A percentile compares a stretch with the other conserved stretches of the same genome.
Conservation (phyloP, 441 rosid genomes). For the Jatropha podagrica region DNA sequence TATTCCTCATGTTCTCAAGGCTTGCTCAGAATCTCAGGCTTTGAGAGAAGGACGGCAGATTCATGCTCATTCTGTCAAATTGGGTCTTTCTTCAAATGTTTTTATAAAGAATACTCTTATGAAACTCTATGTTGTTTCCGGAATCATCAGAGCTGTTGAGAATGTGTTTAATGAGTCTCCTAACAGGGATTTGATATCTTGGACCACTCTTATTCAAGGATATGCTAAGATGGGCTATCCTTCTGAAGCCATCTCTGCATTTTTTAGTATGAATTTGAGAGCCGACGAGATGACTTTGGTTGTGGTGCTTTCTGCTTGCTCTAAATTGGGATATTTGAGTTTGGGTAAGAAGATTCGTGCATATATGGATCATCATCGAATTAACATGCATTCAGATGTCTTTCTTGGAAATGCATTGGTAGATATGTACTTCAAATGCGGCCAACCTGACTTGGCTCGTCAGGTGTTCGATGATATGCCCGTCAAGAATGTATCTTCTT, state of each 20-base stretch:
- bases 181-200: conserved; percentile 21
- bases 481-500: conserved; percentile 16
- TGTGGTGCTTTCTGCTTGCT: conserved; percentile 19
- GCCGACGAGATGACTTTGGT: conserved; percentile 16
- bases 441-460: conserved; percentile 13
- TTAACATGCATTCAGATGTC: conserved; percentile 12
- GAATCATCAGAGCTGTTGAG: not conserved
- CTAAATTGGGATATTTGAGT: conserved; percentile 14
- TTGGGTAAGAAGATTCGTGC: conserved; percentile 6
- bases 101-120: conserved; percentile 17
- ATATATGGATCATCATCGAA: not conserved
- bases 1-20: conserved; percentile 16
- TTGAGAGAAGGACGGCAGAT: conserved; percentile 14
- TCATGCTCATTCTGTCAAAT: conserved; percentile 18
- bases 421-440: conserved; percentile 22
- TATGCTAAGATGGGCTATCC: conserved; percentile 11
- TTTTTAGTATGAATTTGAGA: conserved; percentile 12
- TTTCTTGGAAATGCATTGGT: conserved; percentile 19
- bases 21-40: conserved; percentile 13
- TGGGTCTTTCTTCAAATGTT: conserved; percentile 8
- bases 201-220: conserved; percentile 21
- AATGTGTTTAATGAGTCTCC: conserved; percentile 14
- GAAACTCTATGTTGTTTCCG: conserved; percentile 10
- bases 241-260: not conserved
- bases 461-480: conserved; percentile 11